Evolutionary conservation across 345 rosid genomes (phyloP), one percentile per base, ranked within the genome.

Genomic region (Balakata baccata): DNA sequence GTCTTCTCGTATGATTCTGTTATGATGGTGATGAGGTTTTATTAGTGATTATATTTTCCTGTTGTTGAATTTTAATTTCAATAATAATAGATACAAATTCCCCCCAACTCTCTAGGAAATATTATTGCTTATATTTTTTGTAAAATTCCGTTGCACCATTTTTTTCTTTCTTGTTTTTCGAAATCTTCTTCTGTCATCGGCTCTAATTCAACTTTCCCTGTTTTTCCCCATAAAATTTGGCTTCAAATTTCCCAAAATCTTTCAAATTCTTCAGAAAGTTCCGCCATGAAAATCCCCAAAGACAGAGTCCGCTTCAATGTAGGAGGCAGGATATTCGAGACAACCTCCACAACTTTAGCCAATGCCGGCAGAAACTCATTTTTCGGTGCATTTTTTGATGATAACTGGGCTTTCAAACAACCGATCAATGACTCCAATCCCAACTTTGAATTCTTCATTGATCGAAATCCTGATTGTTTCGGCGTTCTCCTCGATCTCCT

Each of bases 401-500:
- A 89, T 1, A 89, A 87, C 43, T 96, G 99, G 99, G 79, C 85
- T 69, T 64, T 91, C 3, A 73, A 67, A 64, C 81, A 69, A 6
- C 74, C 80, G 1, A 69, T 60, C 61, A 70, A 65, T 13, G 75
- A 66, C 57, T 2, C 76, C 10, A 20, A 46, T 46, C 22, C 65
- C 41, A 41, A 74, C 58, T 68, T 66, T 72, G 90, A 86, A 70
- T 62, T 76, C 69, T 96, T 89, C 89, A 81, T 93, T 23, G 99
- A 96, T 52, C 81, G 98, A 58, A 96, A 89, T 85, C 90, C 99
- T 0, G 93, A 96, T 62, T 96, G 98, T 66, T 96, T 96, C 84
- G 81, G 89, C 18, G 83, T 93, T 23, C 92, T 96, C 72, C 98
- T 95, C 43, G 97, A 95, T 82, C 93, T 95, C 54, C 97, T 95